These are phyloP conservation scores for Nothophytophthora sp. DNA, from an alignment of 352 stramenopile genomes.

Conservation along the genomic window DNA sequence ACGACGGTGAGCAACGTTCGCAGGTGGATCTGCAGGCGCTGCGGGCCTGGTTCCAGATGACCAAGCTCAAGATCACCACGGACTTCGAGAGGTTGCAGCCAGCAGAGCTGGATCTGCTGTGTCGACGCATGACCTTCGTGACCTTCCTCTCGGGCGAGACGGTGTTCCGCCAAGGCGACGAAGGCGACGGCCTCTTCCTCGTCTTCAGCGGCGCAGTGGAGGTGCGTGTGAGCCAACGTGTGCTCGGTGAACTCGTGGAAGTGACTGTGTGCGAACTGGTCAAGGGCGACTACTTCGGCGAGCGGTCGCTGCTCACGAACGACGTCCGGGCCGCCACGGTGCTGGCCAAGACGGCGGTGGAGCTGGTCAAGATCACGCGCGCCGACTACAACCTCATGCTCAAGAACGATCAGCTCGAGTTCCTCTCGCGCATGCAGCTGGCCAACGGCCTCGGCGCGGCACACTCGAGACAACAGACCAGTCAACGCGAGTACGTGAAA, in stretches of 20 bases:
- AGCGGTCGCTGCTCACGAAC: constrained; percentile 64
- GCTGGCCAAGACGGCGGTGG: constrained; percentile 45
- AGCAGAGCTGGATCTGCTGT: constrained; percentile 61
- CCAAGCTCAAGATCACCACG: constrained; percentile 74
- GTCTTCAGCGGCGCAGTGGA: constrained; percentile 66
- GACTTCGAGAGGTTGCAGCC: constrained; percentile 67
- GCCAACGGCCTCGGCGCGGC: constrained; percentile 32
- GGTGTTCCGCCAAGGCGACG: constrained; percentile 69
- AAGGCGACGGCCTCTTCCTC: constrained; percentile 75
- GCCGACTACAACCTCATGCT: constrained; percentile 79
- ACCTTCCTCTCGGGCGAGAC: constrained; percentile 52
- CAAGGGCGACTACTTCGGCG: constrained; percentile 76
- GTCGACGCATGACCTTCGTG: constrained; percentile 54
- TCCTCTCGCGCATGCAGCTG: constrained; percentile 65
- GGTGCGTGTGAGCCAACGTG: constrained; percentile 57
- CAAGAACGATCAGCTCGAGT: constrained; percentile 70
- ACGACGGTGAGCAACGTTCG: constrained; percentile 54
- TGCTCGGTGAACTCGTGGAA: constrained; percentile 64
- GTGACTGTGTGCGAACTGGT: constrained; percentile 66
- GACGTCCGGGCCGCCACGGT: constrained; percentile 64
- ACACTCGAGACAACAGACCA: constrained; percentile 23
- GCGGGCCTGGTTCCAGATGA: constrained; percentile 75
- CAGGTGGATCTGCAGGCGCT: constrained; percentile 60
- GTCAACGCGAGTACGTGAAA: constrained; percentile 55
- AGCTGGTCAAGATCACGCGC: constrained; percentile 68